Base-by-base conservation (phyloP, 2,329 filamentous ascomycete genomes). In the Diplodia corticola region DNA sequence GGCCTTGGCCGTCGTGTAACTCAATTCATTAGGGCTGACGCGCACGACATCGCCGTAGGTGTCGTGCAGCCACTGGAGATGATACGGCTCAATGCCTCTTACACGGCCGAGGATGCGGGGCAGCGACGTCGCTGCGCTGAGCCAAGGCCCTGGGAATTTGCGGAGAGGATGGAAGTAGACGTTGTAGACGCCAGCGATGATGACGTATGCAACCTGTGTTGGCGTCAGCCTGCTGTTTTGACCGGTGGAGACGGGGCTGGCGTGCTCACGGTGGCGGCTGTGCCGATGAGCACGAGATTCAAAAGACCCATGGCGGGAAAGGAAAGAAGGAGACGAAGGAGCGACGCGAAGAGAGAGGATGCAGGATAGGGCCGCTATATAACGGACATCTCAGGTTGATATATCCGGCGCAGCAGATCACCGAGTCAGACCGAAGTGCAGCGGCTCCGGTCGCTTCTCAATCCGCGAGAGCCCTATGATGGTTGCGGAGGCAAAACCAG, bases 31-130 rank as follows among this genome's bases (percentile, higher is more conserved):
- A 0, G 80, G 81, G 0, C 74, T 71, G 5, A 82, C 67, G 6
- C 80, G 74, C 1, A 82, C 80, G 3, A 77, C 78, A 1, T 79
- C 75, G 30, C 81, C 81, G 67, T 80, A 81, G 51, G 74, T 71
- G 7, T 75, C 71, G 60, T 82, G 80, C 1, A 79, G 71, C 6
- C 72, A 49, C 30, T 70, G 70, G n/a, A 76, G 51, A 72, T 74
- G 77, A 10, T 59, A 20, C 0, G 69, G 44, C 15, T 65, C 48
- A 15, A 40, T 51, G 28, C 64, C 64, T 40, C 40, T 22, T 22
- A 65, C 24, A n/a, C 63, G 63, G 1, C 50, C 46, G 44, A 65
- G 28, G 26, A 55, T 33, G 46, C 48, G 55, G 5, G 66, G 66
- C 24, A 67, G 44, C 5, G 46, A 46, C 5, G 61, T 60, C 20